These are phyloP conservation scores for Phtheirospermum japonicum DNA, from an alignment of 257 asterid genomes.

Conservation along the genomic window DNA sequence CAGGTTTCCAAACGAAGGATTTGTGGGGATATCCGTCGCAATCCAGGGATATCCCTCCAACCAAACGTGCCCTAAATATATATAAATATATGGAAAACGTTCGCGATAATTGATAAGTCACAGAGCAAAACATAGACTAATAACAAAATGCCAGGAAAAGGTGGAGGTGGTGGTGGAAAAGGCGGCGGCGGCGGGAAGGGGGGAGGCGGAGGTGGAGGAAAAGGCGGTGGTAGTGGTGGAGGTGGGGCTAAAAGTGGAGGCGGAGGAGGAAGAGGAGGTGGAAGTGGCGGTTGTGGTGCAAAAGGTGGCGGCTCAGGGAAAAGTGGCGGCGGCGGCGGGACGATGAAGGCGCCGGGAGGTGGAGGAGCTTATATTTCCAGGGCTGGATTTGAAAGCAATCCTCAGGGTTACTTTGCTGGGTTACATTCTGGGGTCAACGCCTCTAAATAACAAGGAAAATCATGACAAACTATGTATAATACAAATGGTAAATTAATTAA, in stretches of 20 bases:
- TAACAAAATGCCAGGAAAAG: slow-evolving; percentile 19
- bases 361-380: slow-evolving; percentile 34
- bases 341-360: slow-evolving; percentile 43
- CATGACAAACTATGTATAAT: too few species aligned
- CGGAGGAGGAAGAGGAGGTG: neutral
- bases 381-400: slow-evolving; percentile 42
- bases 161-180: slow-evolving; percentile 9
- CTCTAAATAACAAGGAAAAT: slow-evolving; percentile 13
- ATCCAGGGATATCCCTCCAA: too few species aligned
- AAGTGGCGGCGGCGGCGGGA: slow-evolving; percentile 23
- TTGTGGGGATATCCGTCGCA: too few species aligned
- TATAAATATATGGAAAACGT: too few species aligned
- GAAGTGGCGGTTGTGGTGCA: neutral
- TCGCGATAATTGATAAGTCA: too few species aligned
- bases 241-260: too few species aligned
- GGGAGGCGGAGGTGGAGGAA: slow-evolving; percentile 15
- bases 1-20: too few species aligned
- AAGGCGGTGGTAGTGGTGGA: too few species aligned
- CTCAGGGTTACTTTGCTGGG: slow-evolving; percentile 37
- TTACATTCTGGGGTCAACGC: slow-evolving; percentile 28
- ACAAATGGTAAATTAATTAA: too few species aligned
- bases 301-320: slow-evolving; percentile 19
- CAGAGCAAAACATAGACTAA: too few species aligned
- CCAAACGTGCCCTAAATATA: too few species aligned
- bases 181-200: too few species aligned